Evolutionary conservation across 768 basidiomycete species (phyloP).

Genomic region (Chalciporus piperatus): DNA sequence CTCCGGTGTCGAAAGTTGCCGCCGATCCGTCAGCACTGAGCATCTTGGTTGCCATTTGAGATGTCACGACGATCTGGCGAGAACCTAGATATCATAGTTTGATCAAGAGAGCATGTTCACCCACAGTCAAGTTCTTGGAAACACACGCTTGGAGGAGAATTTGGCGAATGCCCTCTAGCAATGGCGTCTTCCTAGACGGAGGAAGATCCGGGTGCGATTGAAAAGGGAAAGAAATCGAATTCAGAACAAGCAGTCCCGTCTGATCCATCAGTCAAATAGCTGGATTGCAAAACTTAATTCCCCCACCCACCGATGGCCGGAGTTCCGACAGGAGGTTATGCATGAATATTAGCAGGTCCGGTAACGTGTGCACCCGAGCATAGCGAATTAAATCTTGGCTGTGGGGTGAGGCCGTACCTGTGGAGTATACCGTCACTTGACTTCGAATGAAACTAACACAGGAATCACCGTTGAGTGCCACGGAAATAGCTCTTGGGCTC

Average conservation of each 20-base stretch:
- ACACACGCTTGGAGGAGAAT: constrained; percentile 48
- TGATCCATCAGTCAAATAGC: constrained; percentile 27
- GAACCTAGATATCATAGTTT: constrained; percentile 5
- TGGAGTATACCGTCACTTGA: constrained; percentile 5
- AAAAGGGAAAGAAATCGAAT: constrained; percentile 67
- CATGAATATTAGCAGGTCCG: constrained; percentile 58
- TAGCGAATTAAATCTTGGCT: constrained; percentile 24
- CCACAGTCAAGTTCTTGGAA: constrained; percentile 49
- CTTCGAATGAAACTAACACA: constrained; percentile 7
- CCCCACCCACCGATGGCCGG: constrained; percentile 43
- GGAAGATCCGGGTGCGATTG: constrained; percentile 45
- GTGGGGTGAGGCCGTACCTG: constrained; percentile 44
- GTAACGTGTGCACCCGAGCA: constrained; percentile 40
- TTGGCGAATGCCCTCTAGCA: constrained; percentile 54
- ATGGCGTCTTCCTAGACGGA: constrained; percentile 35
- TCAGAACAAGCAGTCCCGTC: constrained; percentile 62
- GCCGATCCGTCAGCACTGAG: constrained; percentile 59
- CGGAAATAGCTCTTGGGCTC: constrained; percentile 35
- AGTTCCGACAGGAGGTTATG: constrained; percentile 50
- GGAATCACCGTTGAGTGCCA: constrained; percentile 24
- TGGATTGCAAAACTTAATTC: constrained; percentile 9
- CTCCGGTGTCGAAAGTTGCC: constrained; percentile 65
- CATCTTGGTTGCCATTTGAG: constrained; percentile 69
- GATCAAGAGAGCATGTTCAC: constrained; percentile 8
- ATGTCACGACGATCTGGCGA: constrained; percentile 53